These are phyloP conservation scores for Parastagonospora avenae DNA, from an alignment of 2,329 filamentous ascomycete genomes.

Conservation along the genomic window DNA sequence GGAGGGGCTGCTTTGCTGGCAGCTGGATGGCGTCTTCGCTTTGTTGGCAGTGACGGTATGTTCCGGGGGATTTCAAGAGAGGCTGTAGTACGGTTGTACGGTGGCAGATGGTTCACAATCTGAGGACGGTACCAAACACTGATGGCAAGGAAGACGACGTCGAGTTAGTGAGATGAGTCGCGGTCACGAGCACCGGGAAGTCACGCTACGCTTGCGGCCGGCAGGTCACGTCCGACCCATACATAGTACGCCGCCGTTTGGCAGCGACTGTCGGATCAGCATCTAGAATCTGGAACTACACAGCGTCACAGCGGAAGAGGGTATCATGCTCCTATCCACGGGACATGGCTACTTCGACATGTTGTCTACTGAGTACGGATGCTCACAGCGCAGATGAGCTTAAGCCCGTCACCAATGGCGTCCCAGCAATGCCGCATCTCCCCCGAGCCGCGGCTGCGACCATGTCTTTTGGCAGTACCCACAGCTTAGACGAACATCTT, in stretches of 20 bases:
- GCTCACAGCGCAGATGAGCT: background rate
- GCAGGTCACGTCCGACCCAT: conserved; percentile 1
- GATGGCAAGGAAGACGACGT: conserved; percentile 10
- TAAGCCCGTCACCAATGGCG: conserved; percentile 22
- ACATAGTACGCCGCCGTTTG: background rate
- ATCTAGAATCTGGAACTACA: too few relatives aligned
- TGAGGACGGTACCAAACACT: conserved; percentile 6
- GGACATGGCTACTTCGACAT: background rate
- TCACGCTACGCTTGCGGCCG: conserved; percentile 24
- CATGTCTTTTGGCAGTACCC: background rate
- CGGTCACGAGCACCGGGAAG: conserved; percentile 32
- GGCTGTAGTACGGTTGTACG: background rate
- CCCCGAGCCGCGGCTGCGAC: conserved; percentile 18
- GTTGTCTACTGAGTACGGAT: background rate
- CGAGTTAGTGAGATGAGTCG: conserved; percentile 10
- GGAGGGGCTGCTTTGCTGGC: conserved; percentile 27
- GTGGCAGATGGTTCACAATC: background rate
- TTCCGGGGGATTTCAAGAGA: background rate
- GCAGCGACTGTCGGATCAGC: background rate
- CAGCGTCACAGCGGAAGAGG: too few relatives aligned
- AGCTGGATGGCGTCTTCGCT: conserved; percentile 15
- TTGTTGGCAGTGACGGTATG: conserved; percentile 23
- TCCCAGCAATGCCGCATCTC: conserved; percentile 30
- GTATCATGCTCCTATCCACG: too few relatives aligned
- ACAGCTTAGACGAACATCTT: too few relatives aligned